Conservation (phyloP, 441 rosid genomes). For the Gossypium schwendimanii region DNA sequence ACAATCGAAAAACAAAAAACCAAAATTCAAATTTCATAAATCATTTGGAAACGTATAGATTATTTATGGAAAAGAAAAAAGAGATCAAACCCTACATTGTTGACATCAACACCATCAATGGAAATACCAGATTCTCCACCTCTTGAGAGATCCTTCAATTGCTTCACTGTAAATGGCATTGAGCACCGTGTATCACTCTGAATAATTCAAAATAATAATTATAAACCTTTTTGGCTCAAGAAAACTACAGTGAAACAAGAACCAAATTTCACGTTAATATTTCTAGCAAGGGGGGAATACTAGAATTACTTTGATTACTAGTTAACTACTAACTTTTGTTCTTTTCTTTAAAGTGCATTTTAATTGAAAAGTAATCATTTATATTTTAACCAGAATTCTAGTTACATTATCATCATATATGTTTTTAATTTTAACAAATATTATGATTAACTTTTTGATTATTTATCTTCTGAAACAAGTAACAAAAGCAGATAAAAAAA, state of each 20-base stretch:
- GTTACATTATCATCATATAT: neutral
- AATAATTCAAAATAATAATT: constrained; percentile 8
- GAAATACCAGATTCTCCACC: constrained; percentile 61
- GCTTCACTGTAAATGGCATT: constrained; percentile 79
- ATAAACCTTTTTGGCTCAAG: neutral
- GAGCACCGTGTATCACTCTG: constrained; percentile 73
- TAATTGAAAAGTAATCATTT: neutral
- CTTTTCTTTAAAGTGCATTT: neutral
- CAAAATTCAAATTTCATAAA: neutral
- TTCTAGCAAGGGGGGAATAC: neutral
- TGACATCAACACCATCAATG: constrained; percentile 69
- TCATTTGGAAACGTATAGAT: neutral
- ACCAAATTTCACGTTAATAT: neutral
- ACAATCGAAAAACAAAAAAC: constrained; percentile 41
- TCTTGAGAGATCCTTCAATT: constrained; percentile 46
- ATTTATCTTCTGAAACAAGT: neutral
- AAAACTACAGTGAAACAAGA: neutral
- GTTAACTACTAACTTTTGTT: too few species aligned
- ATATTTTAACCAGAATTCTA: neutral
- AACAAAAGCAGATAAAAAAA: neutral
- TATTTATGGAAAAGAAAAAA: neutral
- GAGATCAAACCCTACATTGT: constrained; percentile 40
- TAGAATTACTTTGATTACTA: neutral
- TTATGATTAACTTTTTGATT: neutral
- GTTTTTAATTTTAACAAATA: neutral